These are phyloP conservation scores for Suillus decipiens DNA, from an alignment of 768 basidiomycete genomes.

Conservation along the genomic window DNA sequence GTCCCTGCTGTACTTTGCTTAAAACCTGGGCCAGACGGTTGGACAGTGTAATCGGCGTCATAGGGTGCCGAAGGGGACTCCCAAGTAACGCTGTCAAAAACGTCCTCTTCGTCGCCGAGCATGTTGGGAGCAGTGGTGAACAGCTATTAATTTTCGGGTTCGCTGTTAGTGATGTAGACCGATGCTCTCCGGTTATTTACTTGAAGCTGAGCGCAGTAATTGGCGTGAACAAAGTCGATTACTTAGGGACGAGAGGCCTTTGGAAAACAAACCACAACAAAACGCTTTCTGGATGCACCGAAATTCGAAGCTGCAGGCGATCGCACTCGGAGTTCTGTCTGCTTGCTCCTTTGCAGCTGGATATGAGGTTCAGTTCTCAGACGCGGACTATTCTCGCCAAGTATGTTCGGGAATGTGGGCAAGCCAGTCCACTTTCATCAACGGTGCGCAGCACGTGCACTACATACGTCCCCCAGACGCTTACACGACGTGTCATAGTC, in stretches of 20 bases:
- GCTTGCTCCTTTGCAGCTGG: constrained; percentile 41
- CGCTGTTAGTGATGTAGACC: neutral
- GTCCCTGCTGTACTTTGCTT: constrained; percentile 74
- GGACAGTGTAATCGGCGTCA: constrained; percentile 41
- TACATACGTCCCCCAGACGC: constrained; percentile 8
- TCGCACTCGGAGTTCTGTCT: constrained; percentile 29
- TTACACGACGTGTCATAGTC: constrained; percentile 43
- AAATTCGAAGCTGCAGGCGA: constrained; percentile 19
- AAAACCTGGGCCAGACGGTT: constrained; percentile 70
- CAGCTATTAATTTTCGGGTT: neutral
- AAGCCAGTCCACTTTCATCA: constrained; percentile 74
- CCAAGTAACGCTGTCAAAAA: constrained; percentile 92
- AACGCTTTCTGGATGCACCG: constrained; percentile 29
- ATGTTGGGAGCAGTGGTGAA: constrained; percentile 38
- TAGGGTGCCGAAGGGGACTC: constrained; percentile 71
- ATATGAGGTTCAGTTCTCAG: constrained; percentile 66
- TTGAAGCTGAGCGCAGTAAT: neutral
- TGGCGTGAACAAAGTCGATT: constrained; percentile 8
- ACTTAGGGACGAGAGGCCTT: constrained; percentile 12
- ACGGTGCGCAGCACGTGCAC: constrained; percentile 50
- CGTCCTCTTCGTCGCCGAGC: constrained; percentile 86
- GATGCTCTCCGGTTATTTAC: neutral
- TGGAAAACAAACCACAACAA: constrained; percentile 32
- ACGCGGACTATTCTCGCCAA: constrained; percentile 84
- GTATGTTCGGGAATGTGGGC: constrained; percentile 97